Evolutionary conservation across 2,329 filamentous ascomycete genomes (phyloP), one percentile per base, ranked within the genome.

Genomic region (Plectosphaerella sp.): DNA sequence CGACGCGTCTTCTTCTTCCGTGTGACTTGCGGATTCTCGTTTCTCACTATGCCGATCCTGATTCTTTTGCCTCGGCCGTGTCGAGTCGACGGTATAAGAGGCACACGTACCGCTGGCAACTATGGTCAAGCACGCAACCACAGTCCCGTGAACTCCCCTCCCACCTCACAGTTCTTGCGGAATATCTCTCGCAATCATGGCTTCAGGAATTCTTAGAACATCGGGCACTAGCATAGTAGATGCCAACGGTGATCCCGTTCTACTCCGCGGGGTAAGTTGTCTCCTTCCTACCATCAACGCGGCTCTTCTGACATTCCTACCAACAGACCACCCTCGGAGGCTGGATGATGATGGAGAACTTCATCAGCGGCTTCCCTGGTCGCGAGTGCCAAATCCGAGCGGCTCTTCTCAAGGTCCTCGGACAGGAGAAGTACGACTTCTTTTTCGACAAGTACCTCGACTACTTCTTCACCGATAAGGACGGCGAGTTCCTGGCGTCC

Each of bases 361-460:
- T 84, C 70, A 84, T 85, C 57, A 82, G 78, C 1, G 82, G 82
- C n/a, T 85, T 77, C 53, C 71, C 80, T 11, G 82, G 79, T 16
- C 78, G 82, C 48, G 82, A 85, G 60, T 71, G 71, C 20, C 73
- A 83, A 54, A 77, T 82, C 54, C 76, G 80, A 9, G 72, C 72
- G 3, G 74, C 78, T 2, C 74, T 84, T 65, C 67, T 74, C 1
- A 69, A 75, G 51, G 76, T 79, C 0, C 67, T 84, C 0, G 82
- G 82, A 1, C 60, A 73, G 46, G 74, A 83, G 47, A 83, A 81
- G 59, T 76, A 78, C 47, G 72, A 82, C 5, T 84, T 76, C 68
- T 83, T 84, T 66, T 84, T 84, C 57, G 78, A 83, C 57, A 75
- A 73, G 55, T 76, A 76, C 58, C 63, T 82, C 0, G 70, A 81